Evolutionary conservation across 306 rosid genomes (phyloP).

Genomic region (Potentilla sterilis): DNA sequence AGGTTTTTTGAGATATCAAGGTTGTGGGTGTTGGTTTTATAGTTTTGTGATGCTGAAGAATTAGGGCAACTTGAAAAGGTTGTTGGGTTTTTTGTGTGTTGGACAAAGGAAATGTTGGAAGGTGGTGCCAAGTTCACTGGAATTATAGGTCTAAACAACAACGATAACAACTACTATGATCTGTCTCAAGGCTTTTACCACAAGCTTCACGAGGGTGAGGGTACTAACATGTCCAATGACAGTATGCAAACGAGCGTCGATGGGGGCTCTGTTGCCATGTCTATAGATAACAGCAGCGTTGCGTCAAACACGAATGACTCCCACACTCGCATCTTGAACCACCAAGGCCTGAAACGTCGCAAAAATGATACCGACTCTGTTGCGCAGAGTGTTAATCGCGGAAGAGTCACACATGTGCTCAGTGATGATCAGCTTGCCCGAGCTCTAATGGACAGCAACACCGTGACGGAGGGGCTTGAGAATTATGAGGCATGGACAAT

Average conservation of each 20-base stretch:
- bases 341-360: constrained; percentile 76
- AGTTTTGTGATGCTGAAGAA: neutral
- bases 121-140: constrained; percentile 53
- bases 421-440: constrained; percentile 94
- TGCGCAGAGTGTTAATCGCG: constrained; percentile 73
- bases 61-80: neutral
- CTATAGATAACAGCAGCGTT: constrained; percentile 91
- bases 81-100: neutral
- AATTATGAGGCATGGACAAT: constrained; percentile 89
- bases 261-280: constrained; percentile 98
- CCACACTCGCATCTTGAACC: constrained; percentile 84
- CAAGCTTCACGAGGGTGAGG: constrained; percentile 69
- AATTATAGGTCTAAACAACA: constrained; percentile 65
- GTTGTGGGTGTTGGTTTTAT: neutral
- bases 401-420: constrained; percentile 88
- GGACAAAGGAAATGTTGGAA: constrained; percentile 54
- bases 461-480: constrained; percentile 80
- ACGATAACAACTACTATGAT: constrained; percentile 64
- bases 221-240: constrained; percentile 93
- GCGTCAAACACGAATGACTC: constrained; percentile 97
- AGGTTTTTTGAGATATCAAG: neutral
- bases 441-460: constrained; percentile 77
- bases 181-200: constrained; percentile 88
- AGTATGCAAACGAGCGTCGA: constrained; percentile 86
- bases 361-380: constrained; percentile 76